Conservation (phyloP, 208 protist species). For the Leishmania tropica region DNA sequence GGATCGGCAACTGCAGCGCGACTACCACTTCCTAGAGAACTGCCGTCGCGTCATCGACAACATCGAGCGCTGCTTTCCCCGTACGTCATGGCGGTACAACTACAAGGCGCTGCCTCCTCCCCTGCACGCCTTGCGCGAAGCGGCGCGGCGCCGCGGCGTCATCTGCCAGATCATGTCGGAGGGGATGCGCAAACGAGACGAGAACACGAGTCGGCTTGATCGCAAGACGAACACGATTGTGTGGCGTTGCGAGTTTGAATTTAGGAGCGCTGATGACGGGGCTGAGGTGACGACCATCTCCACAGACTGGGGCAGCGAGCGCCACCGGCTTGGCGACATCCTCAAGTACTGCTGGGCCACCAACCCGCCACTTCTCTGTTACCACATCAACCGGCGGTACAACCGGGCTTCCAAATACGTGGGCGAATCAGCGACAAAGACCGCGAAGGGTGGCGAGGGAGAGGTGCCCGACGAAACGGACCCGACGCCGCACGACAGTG, state of each 20-base stretch:
- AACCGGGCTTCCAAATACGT: slow-evolving; percentile 71
- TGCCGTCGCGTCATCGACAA: slow-evolving; percentile 71
- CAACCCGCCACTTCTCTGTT: slow-evolving; percentile 76
- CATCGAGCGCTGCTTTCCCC: slow-evolving; percentile 64
- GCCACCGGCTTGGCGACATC: slow-evolving; percentile 71
- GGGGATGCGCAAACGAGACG: slow-evolving; percentile 81
- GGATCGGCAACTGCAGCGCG: slow-evolving; percentile 71
- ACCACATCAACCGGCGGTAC: slow-evolving; percentile 82
- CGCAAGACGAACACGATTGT: slow-evolving; percentile 73
- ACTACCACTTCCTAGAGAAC: slow-evolving; percentile 85
- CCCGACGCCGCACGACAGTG: background rate
- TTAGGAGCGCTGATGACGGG: slow-evolving; percentile 29
- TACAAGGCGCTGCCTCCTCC: slow-evolving; percentile 70
- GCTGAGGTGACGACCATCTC: slow-evolving; percentile 27
- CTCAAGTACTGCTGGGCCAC: slow-evolving; percentile 74
- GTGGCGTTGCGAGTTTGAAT: slow-evolving; percentile 85
- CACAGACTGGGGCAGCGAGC: slow-evolving; percentile 84
- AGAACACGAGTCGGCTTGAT: slow-evolving; percentile 81
- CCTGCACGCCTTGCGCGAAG: slow-evolving; percentile 77
- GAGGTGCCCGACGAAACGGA: background rate
- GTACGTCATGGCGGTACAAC: slow-evolving; percentile 49
- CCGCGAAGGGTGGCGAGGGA: background rate
- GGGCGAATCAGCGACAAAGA: background rate
- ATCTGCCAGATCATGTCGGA: slow-evolving; percentile 89
- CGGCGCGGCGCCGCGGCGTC: slow-evolving; percentile 77